These are phyloP conservation scores for Rhizopogon vesiculosus DNA, from an alignment of 768 basidiomycete species.

Conservation along the genomic window DNA sequence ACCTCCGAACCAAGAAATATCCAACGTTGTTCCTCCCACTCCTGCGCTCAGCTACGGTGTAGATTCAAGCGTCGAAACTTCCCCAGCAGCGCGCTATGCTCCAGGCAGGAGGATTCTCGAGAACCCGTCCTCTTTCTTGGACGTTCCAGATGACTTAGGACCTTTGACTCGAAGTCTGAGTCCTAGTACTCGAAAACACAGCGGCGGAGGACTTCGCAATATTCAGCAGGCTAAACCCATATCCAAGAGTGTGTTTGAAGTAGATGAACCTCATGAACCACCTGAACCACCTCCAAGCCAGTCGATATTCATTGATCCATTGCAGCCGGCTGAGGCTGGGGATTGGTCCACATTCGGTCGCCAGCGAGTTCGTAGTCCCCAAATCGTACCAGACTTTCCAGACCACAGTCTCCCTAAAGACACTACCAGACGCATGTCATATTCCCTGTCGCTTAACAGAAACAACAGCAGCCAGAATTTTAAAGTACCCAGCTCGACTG, in stretches of 20 bases:
- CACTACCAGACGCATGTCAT: conserved; percentile 9
- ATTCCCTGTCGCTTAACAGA: conserved; percentile 16
- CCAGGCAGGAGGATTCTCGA: conserved; percentile 25
- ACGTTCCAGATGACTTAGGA: conserved; percentile 5
- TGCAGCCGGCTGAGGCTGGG: conserved; percentile 13
- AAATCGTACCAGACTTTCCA: conserved; percentile 12
- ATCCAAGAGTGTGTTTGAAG: neutral
- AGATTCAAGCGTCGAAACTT: neutral
- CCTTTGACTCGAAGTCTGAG: conserved; percentile 18
- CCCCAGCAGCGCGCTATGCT: conserved; percentile 3
- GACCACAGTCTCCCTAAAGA: conserved; percentile 8
- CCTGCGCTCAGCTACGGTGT: neutral
- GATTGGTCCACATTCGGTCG: conserved; percentile 35
- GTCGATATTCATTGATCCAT: conserved; percentile 11
- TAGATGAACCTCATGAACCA: conserved; percentile 3
- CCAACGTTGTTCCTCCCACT: neutral
- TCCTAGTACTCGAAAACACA: conserved; percentile 22
- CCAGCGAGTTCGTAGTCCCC: conserved; percentile 10
- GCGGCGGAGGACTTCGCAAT: conserved; percentile 2
- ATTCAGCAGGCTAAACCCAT: conserved; percentile 3
- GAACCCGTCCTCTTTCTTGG: conserved; percentile 25
- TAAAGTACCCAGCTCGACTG: conserved; percentile 8
- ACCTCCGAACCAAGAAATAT: conserved; percentile 6
- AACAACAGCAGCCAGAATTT: neutral
- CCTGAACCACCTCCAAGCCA: neutral